Conservation (phyloP, 2,329 filamentous ascomycete genomes). For the Aspergillus versicolor region DNA sequence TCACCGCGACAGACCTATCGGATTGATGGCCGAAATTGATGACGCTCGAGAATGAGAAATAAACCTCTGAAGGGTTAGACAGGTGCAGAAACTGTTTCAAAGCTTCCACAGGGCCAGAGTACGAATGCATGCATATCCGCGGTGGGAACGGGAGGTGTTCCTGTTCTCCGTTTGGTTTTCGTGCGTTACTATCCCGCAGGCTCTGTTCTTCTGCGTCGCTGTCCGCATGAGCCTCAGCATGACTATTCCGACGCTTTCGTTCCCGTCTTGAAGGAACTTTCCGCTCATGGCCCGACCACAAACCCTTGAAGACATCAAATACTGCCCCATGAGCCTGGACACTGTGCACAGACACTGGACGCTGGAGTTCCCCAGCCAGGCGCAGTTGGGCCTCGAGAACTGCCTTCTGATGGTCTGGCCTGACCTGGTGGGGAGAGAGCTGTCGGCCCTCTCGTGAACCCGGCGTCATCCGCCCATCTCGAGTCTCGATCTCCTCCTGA, state of each 20-base stretch:
- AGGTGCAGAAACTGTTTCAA: constrained; percentile 75
- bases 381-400: constrained; percentile 59
- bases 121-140: constrained; percentile 90
- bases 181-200: not conserved
- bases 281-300: constrained; percentile 60
- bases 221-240: constrained; percentile 30
- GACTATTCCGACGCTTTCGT: constrained; percentile 34
- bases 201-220: constrained; percentile 26
- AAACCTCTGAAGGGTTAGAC: constrained; percentile 72
- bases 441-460: constrained; percentile 60
- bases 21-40: constrained; percentile 70
- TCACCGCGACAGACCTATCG: constrained; percentile 62
- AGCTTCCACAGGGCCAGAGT: constrained; percentile 73
- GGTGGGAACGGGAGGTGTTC: constrained; percentile 70
- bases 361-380: constrained; percentile 57
- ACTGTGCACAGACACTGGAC: constrained; percentile 62
- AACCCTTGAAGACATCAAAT: constrained; percentile 54
- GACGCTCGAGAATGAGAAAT: constrained; percentile 81
- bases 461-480: constrained; percentile 49
- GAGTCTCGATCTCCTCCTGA: constrained; percentile 28
- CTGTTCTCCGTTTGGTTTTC: not conserved
- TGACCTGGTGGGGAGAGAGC: constrained; percentile 58
- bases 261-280: constrained; percentile 51
- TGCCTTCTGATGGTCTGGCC: constrained; percentile 57
- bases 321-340: constrained; percentile 63